Evolutionary conservation across 805 yeast genomes (phyloP).

Genomic region (Candida ortonii): DNA sequence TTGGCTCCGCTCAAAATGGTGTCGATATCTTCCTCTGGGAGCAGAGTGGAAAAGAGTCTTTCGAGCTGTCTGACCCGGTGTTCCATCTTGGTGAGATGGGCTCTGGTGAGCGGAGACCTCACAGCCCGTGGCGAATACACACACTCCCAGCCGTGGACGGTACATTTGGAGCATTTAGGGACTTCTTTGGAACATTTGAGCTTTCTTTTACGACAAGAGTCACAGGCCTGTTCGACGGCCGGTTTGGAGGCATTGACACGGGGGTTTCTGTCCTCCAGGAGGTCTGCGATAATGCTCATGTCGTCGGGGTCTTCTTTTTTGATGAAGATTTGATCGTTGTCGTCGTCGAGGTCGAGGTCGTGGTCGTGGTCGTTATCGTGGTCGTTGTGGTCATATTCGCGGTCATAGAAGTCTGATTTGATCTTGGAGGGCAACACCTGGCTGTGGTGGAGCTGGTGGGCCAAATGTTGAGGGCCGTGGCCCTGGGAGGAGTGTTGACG

Average conservation of each 20-base stretch:
- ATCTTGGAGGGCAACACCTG: constrained; percentile 12
- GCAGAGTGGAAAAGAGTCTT: constrained; percentile 37
- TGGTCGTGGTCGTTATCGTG: constrained; percentile 5
- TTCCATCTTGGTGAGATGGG: constrained; percentile 76
- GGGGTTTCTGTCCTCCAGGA: no score
- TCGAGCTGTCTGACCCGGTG: constrained; percentile 49
- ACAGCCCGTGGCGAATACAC: constrained; percentile 74
- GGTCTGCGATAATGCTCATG: no score
- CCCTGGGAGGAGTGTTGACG: constrained; percentile 23
- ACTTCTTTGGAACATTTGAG: constrained; percentile 75
- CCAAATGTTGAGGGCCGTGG: constrained; percentile 22
- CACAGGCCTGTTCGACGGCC: constrained; percentile 63
- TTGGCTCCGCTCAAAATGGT: constrained; percentile 22
- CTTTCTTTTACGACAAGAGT: constrained; percentile 78
- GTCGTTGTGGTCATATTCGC: constrained; percentile 1
- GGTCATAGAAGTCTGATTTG: constrained; percentile 3
- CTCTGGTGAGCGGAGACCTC: constrained; percentile 79
- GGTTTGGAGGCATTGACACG: constrained; percentile 2
- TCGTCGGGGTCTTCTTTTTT: constrained; percentile 1
- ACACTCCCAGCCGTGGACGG: constrained; percentile 70
- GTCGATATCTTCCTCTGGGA: constrained; percentile 48
- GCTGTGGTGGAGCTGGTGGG: constrained; percentile 15
- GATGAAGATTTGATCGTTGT: not conserved
- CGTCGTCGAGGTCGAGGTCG: constrained; percentile 1
- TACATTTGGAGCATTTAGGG: constrained; percentile 76